A percentile compares a stretch with the other conserved stretches of the same genome.
These are phyloP conservation scores for Cercophora scortea DNA, from an alignment of 495 filamentous ascomycete species.

Conservation along the genomic window DNA sequence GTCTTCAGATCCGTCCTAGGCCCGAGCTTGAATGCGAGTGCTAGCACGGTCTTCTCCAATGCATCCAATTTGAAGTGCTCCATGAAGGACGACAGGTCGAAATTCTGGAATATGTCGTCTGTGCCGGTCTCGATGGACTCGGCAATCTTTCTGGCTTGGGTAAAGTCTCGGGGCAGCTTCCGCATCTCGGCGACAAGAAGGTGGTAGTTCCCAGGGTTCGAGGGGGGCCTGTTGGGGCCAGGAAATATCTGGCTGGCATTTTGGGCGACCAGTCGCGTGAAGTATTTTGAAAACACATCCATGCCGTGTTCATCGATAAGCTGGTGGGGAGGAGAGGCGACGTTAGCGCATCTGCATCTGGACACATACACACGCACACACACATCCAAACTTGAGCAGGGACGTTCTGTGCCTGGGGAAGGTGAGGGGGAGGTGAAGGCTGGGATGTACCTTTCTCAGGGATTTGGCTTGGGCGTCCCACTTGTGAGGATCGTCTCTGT, in stretches of 20 bases:
- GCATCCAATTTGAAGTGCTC: slow-evolving; percentile 90
- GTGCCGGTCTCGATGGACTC: slow-evolving; percentile 78
- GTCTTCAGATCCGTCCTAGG: slow-evolving; percentile 71
- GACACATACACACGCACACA: neutral
- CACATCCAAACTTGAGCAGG: no score
- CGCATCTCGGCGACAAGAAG: slow-evolving; percentile 77
- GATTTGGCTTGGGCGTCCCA: slow-evolving; percentile 89
- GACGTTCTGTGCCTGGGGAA: neutral
- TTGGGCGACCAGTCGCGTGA: slow-evolving; percentile 74
- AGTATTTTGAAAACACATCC: slow-evolving; percentile 91
- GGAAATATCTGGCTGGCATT: slow-evolving; percentile 86
- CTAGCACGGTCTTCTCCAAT: slow-evolving; percentile 78
- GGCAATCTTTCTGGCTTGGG: slow-evolving; percentile 82
- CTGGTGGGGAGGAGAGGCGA: slow-evolving; percentile 32
- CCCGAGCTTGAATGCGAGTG: slow-evolving; percentile 76
- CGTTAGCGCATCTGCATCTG: neutral
- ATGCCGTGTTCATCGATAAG: slow-evolving; percentile 92
- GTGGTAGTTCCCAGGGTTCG: slow-evolving; percentile 70
- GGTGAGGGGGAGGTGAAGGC: neutral
- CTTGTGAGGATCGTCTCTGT: slow-evolving; percentile 80
- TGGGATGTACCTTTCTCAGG: slow-evolving; percentile 69
- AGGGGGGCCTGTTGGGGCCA: slow-evolving; percentile 56
- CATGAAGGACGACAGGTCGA: slow-evolving; percentile 86
- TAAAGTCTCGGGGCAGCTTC: slow-evolving; percentile 69
- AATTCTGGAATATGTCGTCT: slow-evolving; percentile 87